Conservation (phyloP, 345 rosid species). For the Pseudoturritis turrita region DNA sequence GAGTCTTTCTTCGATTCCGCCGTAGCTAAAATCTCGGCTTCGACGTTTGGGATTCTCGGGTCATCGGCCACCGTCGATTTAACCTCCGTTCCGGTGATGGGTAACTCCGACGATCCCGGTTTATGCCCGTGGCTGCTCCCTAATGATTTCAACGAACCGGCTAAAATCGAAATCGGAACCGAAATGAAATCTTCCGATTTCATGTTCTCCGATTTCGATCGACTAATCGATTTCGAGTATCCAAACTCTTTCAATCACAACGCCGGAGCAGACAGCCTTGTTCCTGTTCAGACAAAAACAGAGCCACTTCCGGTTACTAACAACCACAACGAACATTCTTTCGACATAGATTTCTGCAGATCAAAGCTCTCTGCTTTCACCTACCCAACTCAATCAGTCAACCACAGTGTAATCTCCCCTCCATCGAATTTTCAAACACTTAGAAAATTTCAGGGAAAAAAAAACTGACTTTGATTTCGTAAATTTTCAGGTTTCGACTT, state of each 20-base stretch:
- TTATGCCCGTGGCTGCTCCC: conserved; percentile 36
- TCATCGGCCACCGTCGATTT: conserved; percentile 41
- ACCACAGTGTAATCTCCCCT: conserved; percentile 48
- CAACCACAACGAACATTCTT: conserved; percentile 35
- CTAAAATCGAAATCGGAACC: conserved; percentile 23
- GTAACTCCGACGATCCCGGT: conserved; percentile 36
- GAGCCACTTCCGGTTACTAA: conserved; percentile 34
- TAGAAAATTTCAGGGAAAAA: neutral
- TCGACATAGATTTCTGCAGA: conserved; percentile 52
- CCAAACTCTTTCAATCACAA: conserved; percentile 32
- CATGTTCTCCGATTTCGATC: conserved; percentile 48
- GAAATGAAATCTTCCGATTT: conserved; percentile 35
- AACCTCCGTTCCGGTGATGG: conserved; percentile 30
- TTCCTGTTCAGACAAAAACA: conserved; percentile 61
- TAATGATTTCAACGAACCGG: conserved; percentile 26
- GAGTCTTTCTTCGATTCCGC: conserved; percentile 60
- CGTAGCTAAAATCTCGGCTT: conserved; percentile 33
- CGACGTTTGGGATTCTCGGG: conserved; percentile 38
- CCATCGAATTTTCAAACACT: neutral
- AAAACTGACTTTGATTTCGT: neutral
- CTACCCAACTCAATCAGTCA: conserved; percentile 38
- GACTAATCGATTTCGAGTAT: conserved; percentile 55
- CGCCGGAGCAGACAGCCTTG: conserved; percentile 61
- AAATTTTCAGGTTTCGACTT: conserved; percentile 64
- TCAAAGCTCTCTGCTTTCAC: conserved; percentile 51